Conservation (phyloP, 352 stramenopile species). For the Phytophthora pistaciae region DNA sequence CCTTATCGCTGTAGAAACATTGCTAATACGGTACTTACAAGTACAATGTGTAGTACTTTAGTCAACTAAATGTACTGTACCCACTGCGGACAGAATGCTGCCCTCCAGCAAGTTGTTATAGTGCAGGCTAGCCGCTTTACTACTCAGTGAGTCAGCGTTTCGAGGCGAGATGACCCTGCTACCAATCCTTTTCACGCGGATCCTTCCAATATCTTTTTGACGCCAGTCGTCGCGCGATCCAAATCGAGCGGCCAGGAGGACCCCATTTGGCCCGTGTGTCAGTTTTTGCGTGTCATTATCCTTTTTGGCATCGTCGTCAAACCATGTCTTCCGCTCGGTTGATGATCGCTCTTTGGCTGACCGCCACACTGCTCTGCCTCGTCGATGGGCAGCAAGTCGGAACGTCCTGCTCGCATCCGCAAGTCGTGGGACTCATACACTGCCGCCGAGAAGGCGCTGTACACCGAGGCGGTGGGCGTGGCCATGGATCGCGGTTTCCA, state of each 20-base stretch:
- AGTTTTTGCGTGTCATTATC: not conserved
- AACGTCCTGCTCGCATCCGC: constrained; percentile 46
- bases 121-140: too few relatives aligned
- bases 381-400: constrained; percentile 25
- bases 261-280: not conserved
- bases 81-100: too few relatives aligned
- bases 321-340: not conserved
- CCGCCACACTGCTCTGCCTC: constrained; percentile 6
- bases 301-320: not conserved
- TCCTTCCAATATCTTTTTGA: constrained; percentile 1
- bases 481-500: constrained; percentile 54
- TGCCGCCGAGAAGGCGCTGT: constrained; percentile 44
- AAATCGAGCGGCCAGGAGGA: not conserved
- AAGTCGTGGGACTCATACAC: constrained; percentile 55
- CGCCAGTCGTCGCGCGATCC: constrained; percentile 2
- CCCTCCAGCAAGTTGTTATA: too few relatives aligned
- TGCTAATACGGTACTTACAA: too few relatives aligned
- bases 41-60: too few relatives aligned
- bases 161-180: not conserved
- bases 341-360: constrained; percentile 8
- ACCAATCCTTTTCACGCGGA: not conserved
- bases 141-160: too few relatives aligned
- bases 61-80: too few relatives aligned
- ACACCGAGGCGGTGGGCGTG: constrained; percentile 40
- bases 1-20: too few relatives aligned